phyloP scores from a whole-genome alignment of 257 asterid genomes.

The Ophiorrhiza pumila region DNA sequence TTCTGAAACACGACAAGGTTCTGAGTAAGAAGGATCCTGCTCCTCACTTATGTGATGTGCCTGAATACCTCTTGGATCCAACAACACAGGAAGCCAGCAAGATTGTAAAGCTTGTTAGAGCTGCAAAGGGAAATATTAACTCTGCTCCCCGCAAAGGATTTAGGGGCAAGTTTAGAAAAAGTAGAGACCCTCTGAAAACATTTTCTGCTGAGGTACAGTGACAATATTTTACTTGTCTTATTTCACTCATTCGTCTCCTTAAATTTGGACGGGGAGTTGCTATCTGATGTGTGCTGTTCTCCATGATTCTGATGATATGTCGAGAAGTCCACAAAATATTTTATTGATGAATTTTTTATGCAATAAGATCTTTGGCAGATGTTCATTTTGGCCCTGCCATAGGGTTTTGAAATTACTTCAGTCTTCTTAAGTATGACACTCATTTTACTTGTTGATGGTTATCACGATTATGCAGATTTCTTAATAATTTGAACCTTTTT shows the following conservation, averaged over 20 bases:
- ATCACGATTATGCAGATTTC: no score
- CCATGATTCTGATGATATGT: neutral
- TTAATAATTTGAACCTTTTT: conserved; percentile 12
- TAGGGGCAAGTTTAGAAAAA: conserved; percentile 58
- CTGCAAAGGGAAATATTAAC: conserved; percentile 74
- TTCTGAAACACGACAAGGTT: conserved; percentile 80
- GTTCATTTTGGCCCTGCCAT: no score
- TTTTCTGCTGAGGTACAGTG: conserved; percentile 75
- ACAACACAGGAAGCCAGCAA: conserved; percentile 95
- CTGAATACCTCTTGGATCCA: conserved; percentile 85
- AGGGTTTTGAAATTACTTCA: neutral
- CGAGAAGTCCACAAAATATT: neutral
- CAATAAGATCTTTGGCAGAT: no score
- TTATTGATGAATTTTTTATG: neutral
- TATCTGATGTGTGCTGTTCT: neutral
- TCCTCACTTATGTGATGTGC: conserved; percentile 73
- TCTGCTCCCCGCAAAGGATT: conserved; percentile 50
- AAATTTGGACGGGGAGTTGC: neutral
- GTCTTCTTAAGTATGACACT: neutral
- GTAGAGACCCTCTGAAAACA: conserved; percentile 76
- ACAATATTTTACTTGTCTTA: neutral
- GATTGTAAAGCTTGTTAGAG: conserved; percentile 86
- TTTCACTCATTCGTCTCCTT: neutral
- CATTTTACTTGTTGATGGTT: no score
- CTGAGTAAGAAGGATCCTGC: conserved; percentile 84